These are phyloP conservation scores for Aspergillus alliaceus DNA, from an alignment of 2,329 filamentous ascomycete species.

Conservation along the genomic window DNA sequence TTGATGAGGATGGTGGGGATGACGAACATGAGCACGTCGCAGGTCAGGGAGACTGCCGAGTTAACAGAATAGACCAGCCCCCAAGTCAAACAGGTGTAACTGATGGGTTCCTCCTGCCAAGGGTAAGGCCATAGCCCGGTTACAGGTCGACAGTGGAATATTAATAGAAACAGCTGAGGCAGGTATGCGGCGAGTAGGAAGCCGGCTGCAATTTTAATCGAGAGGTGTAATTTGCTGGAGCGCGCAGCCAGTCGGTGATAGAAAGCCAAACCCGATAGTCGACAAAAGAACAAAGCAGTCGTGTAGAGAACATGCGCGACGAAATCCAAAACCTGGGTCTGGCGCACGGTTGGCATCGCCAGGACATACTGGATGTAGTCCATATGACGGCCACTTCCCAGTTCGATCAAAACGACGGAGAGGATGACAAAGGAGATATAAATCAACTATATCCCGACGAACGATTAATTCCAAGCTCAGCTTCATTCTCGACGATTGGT, in stretches of 20 bases:
- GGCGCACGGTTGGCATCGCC: constrained; percentile 39
- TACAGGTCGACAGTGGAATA: constrained; percentile 54
- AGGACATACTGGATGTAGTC: constrained; percentile 47
- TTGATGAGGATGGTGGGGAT: constrained; percentile 52
- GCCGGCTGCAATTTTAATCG: constrained; percentile 30
- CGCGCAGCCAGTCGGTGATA: constrained; percentile 49
- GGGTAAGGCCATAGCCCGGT: constrained; percentile 55
- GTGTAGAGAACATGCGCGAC: constrained; percentile 55
- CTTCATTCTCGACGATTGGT: neutral
- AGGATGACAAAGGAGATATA: constrained; percentile 48
- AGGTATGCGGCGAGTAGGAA: constrained; percentile 45
- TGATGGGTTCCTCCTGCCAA: constrained; percentile 43
- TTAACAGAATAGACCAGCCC: constrained; percentile 55
- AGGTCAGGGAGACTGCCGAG: constrained; percentile 50
- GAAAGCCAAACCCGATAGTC: constrained; percentile 54
- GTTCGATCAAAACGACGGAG: constrained; percentile 45
- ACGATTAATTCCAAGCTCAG: neutral
- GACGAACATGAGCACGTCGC: constrained; percentile 53
- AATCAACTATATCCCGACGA: constrained; percentile 19
- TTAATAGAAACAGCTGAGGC: constrained; percentile 51
- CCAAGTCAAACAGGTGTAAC: constrained; percentile 52
- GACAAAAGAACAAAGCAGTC: constrained; percentile 50
- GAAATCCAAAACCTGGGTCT: constrained; percentile 52
- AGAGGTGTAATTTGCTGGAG: constrained; percentile 22
- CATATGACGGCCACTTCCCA: constrained; percentile 48